Conservation (phyloP, 2,329 filamentous ascomycete genomes). For the Neonectria neomacrospora region DNA sequence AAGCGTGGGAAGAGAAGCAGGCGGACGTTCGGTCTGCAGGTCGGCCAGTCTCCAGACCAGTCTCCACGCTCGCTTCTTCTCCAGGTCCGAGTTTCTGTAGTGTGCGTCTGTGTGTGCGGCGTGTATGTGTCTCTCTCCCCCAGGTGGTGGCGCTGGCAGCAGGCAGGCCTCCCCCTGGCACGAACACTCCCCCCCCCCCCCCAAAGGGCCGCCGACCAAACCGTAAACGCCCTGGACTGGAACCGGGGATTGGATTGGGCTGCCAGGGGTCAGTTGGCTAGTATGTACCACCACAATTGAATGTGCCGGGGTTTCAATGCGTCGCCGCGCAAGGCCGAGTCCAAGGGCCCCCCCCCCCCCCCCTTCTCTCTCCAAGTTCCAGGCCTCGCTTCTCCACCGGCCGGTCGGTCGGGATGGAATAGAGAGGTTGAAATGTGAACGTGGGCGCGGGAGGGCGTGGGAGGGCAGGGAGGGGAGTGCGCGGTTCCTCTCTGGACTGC, state of each 20-base stretch:
- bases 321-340: background rate
- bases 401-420: constrained; percentile 28
- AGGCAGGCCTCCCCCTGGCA: background rate
- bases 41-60: background rate
- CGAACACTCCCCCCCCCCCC: background rate
- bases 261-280: background rate
- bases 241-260: constrained; percentile 17
- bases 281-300: background rate
- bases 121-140: background rate
- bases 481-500: background rate
- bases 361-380: background rate
- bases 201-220: background rate
- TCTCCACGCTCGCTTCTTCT: background rate
- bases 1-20: background rate
- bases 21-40: background rate
- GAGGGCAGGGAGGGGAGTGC: background rate
- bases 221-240: constrained; percentile 2
- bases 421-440: constrained; percentile 12
- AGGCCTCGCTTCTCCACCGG: constrained; percentile 27
- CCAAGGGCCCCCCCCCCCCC: background rate
- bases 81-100: background rate
- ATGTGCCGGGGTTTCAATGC: constrained; percentile 18
- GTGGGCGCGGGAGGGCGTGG: background rate
- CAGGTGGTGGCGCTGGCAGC: background rate
- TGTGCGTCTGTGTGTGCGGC: background rate